A percentile compares a stretch with the other conserved stretches of the same genome.
These are phyloP conservation scores for Globisporangium iwayamae DNA, from an alignment of 352 stramenopile species.

Conservation along the genomic window DNA sequence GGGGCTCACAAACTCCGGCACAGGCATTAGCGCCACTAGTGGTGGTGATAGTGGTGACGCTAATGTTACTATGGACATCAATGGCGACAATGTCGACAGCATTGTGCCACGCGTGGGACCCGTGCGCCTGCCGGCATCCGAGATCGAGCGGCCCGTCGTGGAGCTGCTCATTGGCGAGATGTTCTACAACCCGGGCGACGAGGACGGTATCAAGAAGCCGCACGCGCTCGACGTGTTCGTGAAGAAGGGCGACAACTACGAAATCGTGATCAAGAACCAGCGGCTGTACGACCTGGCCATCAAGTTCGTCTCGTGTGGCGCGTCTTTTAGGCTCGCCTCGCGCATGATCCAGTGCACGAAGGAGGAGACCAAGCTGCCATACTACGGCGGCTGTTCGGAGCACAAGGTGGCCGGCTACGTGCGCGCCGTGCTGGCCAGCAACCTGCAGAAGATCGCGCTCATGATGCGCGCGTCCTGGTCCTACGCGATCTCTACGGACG, in stretches of 20 bases:
- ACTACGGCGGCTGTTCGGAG: conserved; percentile 49
- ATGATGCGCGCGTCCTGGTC: conserved; percentile 64
- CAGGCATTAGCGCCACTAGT: not conserved
- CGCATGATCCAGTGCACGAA: conserved; percentile 54
- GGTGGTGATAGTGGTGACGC: not conserved
- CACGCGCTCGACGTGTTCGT: conserved; percentile 49
- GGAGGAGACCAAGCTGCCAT: conserved; percentile 53
- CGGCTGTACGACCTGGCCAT: conserved; percentile 58
- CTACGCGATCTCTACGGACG: conserved; percentile 46
- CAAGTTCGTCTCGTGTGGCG: conserved; percentile 56
- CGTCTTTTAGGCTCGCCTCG: conserved; percentile 50
- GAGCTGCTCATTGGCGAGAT: conserved; percentile 49
- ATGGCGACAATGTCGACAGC: not conserved
- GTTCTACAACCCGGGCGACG: conserved; percentile 46
- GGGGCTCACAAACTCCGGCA: not conserved
- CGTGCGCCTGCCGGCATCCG: conserved; percentile 43
- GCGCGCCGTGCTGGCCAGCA: conserved; percentile 51
- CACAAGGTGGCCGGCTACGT: conserved; percentile 46
- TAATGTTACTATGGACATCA: not conserved
- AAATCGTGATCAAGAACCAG: conserved; percentile 63
- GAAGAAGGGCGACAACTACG: conserved; percentile 46
- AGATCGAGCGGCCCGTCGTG: conserved; percentile 57
- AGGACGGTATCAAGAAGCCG: conserved; percentile 32
- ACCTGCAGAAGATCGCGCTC: conserved; percentile 55
- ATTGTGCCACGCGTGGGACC: conserved; percentile 24